A percentile compares a stretch with the other conserved stretches of the same genome.
Conservation (phyloP, 345 rosid species). For the Fremontodendron californicum region DNA sequence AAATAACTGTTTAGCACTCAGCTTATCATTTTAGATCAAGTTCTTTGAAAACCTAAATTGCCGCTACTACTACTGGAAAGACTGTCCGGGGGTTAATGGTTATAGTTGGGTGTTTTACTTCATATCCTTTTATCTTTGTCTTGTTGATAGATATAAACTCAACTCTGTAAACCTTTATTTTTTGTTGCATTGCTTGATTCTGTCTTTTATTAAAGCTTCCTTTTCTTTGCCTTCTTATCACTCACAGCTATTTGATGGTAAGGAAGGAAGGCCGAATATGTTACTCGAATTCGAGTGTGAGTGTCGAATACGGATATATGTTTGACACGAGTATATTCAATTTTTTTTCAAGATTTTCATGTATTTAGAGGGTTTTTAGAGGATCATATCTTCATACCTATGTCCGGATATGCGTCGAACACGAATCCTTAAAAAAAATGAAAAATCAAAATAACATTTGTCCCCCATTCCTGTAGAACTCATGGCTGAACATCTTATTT, state of each 20-base stretch:
- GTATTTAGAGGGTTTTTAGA: too few relatives aligned
- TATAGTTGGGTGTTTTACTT: too few relatives aligned
- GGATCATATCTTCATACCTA: too few relatives aligned
- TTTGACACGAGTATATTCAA: too few relatives aligned
- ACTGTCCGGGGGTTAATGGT: background rate
- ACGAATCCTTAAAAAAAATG: too few relatives aligned
- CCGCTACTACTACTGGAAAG: background rate
- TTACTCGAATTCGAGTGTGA: too few relatives aligned
- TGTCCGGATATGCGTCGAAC: too few relatives aligned
- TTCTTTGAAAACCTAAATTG: background rate
- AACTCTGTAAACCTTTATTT: background rate
- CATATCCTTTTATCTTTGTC: background rate
- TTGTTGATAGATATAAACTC: background rate
- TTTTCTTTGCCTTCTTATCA: background rate
- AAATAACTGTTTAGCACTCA: background rate
- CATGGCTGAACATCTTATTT: background rate
- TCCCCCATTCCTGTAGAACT: slow-evolving; percentile 82
- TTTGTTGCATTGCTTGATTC: background rate
- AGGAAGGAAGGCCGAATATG: slow-evolving; percentile 89
- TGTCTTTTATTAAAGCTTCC: background rate
- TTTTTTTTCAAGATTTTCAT: too few relatives aligned
- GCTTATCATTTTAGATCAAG: background rate
- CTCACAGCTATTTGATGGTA: slow-evolving; percentile 85
- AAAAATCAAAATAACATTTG: too few relatives aligned
- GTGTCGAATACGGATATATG: too few relatives aligned